Percentiles rank a stretch among this genome's conserved stretches.
These are phyloP conservation scores for Aspergillus sp. DNA, from an alignment of 2,329 filamentous ascomycete genomes.

Conservation along the genomic window DNA sequence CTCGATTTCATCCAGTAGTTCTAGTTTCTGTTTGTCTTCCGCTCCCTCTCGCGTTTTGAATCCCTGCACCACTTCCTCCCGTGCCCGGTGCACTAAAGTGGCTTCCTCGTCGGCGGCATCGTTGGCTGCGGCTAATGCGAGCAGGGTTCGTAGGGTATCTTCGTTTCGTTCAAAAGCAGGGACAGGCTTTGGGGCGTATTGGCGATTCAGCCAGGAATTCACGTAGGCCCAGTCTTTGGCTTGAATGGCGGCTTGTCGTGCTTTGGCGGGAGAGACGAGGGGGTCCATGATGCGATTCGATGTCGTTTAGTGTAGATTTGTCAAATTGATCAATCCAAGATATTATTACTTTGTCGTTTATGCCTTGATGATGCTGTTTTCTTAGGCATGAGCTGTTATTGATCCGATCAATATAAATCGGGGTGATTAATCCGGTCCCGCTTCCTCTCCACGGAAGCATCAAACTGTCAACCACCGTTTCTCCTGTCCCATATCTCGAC, in stretches of 20 bases:
- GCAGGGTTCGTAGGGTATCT: slow-evolving; percentile 68
- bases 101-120: slow-evolving; percentile 55
- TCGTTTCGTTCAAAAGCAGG: slow-evolving; percentile 80
- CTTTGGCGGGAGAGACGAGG: slow-evolving; percentile 56
- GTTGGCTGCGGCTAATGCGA: slow-evolving; percentile 67
- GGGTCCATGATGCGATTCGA: slow-evolving; percentile 26
- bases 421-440: slow-evolving; percentile 3
- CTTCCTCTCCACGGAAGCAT: background rate
- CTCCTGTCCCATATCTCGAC: slow-evolving; percentile 10
- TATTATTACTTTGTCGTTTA: background rate
- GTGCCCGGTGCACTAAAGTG: slow-evolving; percentile 28
- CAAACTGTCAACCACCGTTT: slow-evolving; percentile 11
- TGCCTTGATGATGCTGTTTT: background rate
- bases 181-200: slow-evolving; percentile 56
- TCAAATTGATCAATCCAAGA: too few relatives aligned
- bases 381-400: background rate
- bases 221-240: slow-evolving; percentile 89
- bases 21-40: slow-evolving; percentile 26
- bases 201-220: slow-evolving; percentile 71
- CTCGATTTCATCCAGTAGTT: slow-evolving; percentile 50
- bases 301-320: too few relatives aligned
- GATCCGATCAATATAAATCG: background rate
- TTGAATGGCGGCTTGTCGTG: slow-evolving; percentile 68
- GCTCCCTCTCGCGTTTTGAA: slow-evolving; percentile 25
- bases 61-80: slow-evolving; percentile 28